Evolutionary conservation across 2,329 filamentous ascomycete genomes (phyloP).

Genomic region (Botrytis tulipae): DNA sequence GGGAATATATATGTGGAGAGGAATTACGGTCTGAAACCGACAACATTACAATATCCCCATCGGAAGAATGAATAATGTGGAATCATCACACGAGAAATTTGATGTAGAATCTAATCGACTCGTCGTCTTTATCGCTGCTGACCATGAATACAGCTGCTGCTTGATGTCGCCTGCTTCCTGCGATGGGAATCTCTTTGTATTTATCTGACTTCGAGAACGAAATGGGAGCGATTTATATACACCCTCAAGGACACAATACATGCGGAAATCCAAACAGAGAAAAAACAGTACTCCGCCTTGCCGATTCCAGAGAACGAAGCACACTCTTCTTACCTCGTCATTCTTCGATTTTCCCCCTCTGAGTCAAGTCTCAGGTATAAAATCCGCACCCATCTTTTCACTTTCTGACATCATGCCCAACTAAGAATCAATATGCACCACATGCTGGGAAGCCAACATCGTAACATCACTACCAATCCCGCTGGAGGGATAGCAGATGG

Average conservation of each 20-base stretch:
- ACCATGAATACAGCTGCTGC: accelerated
- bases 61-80: not conserved
- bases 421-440: not conserved
- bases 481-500: not conserved
- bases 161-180: not conserved
- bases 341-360: not conserved
- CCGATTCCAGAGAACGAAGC: not conserved
- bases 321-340: not conserved
- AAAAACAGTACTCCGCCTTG: not conserved
- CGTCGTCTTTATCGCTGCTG: accelerated
- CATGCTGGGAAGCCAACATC: not conserved
- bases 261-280: not conserved
- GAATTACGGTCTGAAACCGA: not conserved
- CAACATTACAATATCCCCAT: not conserved
- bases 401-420: not conserved
- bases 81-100: not conserved
- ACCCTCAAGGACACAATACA: not conserved
- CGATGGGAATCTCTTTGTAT: too few species aligned
- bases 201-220: not conserved
- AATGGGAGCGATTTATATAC: not conserved
- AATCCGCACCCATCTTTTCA: not conserved
- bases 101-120: not conserved
- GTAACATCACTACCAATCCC: not conserved
- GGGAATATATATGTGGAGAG: not conserved
- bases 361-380: not conserved